Evolutionary conservation across 176 grass and related monocot genomes (phyloP).

Genomic region (Poa annua): DNA sequence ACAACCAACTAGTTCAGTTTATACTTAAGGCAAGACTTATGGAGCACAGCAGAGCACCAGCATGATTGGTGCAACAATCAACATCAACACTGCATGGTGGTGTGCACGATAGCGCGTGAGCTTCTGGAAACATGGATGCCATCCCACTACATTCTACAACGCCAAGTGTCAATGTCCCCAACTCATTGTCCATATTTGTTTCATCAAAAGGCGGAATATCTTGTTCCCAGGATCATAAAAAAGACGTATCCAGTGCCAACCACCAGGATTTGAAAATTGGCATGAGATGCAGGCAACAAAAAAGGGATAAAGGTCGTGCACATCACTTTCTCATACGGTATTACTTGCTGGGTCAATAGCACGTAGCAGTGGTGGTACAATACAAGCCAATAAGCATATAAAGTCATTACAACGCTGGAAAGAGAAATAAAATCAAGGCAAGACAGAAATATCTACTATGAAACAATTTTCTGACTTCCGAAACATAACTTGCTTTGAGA

Average conservation of each 20-base stretch:
- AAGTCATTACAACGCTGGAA: slow-evolving; percentile 48
- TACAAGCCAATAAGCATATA: slow-evolving; percentile 48
- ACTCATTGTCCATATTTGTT: background rate
- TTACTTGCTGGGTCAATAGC: slow-evolving; percentile 42
- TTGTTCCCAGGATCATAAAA: slow-evolving; percentile 16
- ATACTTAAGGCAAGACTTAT: background rate
- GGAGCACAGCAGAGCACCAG: background rate
- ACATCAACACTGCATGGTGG: background rate
- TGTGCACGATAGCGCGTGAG: background rate
- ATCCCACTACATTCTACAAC: background rate
- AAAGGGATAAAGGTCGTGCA: background rate
- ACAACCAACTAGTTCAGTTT: background rate
- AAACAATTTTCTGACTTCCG: slow-evolving; percentile 52
- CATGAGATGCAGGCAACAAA: background rate
- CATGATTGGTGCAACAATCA: slow-evolving; percentile 28
- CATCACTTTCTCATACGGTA: slow-evolving; percentile 31
- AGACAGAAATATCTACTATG: slow-evolving; percentile 50
- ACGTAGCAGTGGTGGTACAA: slow-evolving; percentile 35
- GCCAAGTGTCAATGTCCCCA: background rate
- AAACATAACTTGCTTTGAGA: slow-evolving; percentile 36
- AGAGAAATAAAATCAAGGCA: slow-evolving; percentile 40
- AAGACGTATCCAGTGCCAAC: background rate
- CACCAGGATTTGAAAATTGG: slow-evolving; percentile 7
- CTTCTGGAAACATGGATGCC: background rate
- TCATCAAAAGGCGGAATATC: background rate